Base-by-base conservation (phyloP, 331 rosid species). In the Rosa hybrid region DNA sequence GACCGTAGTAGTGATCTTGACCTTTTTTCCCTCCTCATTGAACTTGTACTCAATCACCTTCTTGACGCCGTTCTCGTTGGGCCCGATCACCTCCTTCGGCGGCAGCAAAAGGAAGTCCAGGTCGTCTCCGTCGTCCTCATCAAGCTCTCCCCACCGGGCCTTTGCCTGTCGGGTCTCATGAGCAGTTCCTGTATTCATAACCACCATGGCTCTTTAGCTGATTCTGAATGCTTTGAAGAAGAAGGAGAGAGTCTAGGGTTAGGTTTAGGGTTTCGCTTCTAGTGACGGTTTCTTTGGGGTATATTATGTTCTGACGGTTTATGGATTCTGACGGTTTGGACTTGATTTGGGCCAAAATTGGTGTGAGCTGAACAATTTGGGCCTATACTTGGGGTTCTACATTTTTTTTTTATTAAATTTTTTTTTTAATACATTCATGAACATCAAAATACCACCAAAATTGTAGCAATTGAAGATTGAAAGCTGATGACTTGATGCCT, bases 41-140 rank as follows among this genome's bases (percentile, higher is more conserved):
- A 94, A 92, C 71, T 84, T 89, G 81, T 94, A 92, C 74, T 92
- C 97, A 0, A 92, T 90, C 0, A 88, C 90, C 84, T 68, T 91
- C 89, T 94, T 92, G 44, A 92, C 86, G 8, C 94, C 97, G 70
- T 91, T 88, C 76, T 87, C 91, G 65, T 94, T 92, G 0, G 94
- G 97, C 0, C 97, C 94, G 39, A 92, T 91, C 7, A 90, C 90
- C 81, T 91, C 90, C 20, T 70, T 69, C 13, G 97, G 94, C 13
- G 97, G 98, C 30, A 94, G 70, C 12, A 94, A 34, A 34, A 34
- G 83, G 59, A 92, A 94, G 67, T 91, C 95, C 1, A 94, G 86
- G 83, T 94, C 94, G 71, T 91, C 93, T 0, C 89, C 95, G 59
- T 92, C 98, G 39, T 94, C 98, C 62, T 94, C 98, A 0, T 94